Evolutionary conservation across 2,329 filamentous ascomycete species (phyloP).

Genomic region (Trichoderma atrobrunneum): DNA sequence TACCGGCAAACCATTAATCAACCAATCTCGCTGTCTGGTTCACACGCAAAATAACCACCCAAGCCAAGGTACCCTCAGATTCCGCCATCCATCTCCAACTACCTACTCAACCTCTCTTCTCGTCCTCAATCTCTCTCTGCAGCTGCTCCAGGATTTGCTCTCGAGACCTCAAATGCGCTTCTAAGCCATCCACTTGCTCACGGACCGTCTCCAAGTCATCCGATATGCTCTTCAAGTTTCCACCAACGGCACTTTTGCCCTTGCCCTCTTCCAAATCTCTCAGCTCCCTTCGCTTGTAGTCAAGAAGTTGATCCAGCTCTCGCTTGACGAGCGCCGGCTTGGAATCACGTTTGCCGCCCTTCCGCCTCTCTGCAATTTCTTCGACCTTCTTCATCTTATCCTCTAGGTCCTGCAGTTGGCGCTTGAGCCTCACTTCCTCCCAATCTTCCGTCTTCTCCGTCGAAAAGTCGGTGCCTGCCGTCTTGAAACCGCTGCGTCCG

Average conservation of each 20-base stretch:
- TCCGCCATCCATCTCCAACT: conserved; percentile 20
- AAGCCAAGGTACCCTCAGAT: neutral
- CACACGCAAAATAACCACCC: neutral
- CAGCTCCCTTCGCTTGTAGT: conserved; percentile 85
- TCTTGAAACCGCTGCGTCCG: conserved; percentile 77
- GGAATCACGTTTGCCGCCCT: conserved; percentile 64
- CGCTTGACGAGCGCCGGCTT: conserved; percentile 91
- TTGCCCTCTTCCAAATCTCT: conserved; percentile 71
- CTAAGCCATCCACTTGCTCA: conserved; percentile 90
- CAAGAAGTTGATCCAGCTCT: conserved; percentile 88
- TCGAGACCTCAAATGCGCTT: conserved; percentile 74
- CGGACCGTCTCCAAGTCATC: conserved; percentile 88
- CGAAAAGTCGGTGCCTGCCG: conserved; percentile 86
- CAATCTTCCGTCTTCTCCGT: conserved; percentile 86
- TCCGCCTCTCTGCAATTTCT: conserved; percentile 63
- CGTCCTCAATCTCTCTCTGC: conserved; percentile 79
- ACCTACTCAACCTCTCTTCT: conserved; percentile 60
- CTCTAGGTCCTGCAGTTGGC: conserved; percentile 86
- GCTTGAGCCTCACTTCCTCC: conserved; percentile 94
- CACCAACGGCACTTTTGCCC: conserved; percentile 65
- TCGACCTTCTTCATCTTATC: conserved; percentile 83
- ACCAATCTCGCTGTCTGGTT: conserved; percentile 7
- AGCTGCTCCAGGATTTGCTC: conserved; percentile 74
- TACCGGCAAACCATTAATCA: conserved; percentile 2
- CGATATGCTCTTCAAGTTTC: conserved; percentile 69